phyloP scores from a whole-genome alignment of 805 yeast genomes.

The Kodamaea leandrae region DNA sequence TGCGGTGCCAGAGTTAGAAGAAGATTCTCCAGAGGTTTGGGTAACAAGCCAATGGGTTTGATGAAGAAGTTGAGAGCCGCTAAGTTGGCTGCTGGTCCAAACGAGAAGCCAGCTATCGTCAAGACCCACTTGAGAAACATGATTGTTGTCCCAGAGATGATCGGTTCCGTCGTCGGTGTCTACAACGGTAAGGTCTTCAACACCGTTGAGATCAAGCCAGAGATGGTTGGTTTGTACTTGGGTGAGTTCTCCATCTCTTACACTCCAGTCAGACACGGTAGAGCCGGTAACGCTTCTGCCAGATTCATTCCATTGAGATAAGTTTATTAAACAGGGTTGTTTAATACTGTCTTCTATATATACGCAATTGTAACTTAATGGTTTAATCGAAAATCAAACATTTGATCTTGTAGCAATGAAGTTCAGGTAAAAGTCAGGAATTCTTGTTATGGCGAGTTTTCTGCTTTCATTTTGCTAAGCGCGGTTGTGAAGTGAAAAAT shows the following conservation, averaged over 20 bases:
- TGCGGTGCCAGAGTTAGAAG: constrained; percentile 99
- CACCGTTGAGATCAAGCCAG: constrained; percentile 98
- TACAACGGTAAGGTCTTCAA: constrained; percentile 99
- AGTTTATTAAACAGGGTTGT: constrained; percentile 14
- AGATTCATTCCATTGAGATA: constrained; percentile 70
- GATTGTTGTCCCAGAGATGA: constrained; percentile 98
- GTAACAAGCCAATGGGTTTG: constrained; percentile 91
- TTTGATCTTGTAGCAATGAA: neutral
- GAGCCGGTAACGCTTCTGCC: constrained; percentile 84
- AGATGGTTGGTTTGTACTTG: constrained; percentile 99
- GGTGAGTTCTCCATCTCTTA: constrained; percentile 99
- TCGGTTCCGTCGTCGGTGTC: constrained; percentile 97
- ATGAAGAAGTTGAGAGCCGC: constrained; percentile 98
- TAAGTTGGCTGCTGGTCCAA: constrained; percentile 81
- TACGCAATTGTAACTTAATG: constrained; percentile 13
- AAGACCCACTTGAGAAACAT: constrained; percentile 99
- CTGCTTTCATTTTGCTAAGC: neutral
- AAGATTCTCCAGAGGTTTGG: constrained; percentile 98
- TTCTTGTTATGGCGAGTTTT: neutral
- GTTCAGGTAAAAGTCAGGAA: neutral
- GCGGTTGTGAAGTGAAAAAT: neutral
- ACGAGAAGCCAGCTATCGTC: constrained; percentile 96
- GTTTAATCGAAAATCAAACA: constrained; percentile 12
- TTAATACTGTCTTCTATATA: constrained; percentile 4
- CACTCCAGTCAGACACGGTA: constrained; percentile 99